These are phyloP conservation scores for Arthrobotrys conoides DNA, from an alignment of 2,329 filamentous ascomycete species.

Conservation along the genomic window DNA sequence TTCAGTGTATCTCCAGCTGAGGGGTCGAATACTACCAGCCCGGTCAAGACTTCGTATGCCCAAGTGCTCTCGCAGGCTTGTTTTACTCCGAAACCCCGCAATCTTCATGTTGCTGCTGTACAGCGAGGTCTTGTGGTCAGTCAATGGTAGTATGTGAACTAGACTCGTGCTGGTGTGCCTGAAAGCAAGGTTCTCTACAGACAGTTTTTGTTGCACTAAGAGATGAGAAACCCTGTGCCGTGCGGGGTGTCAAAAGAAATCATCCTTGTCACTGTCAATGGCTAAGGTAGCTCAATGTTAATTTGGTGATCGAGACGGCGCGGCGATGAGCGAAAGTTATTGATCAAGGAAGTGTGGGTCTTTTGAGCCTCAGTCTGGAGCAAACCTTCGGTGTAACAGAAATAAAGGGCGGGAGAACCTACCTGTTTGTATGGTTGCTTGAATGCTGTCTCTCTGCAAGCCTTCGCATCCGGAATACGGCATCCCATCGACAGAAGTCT, in stretches of 20 bases:
- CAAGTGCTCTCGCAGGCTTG: neutral
- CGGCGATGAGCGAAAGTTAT: conserved; percentile 10
- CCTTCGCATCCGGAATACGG: conserved; percentile 12
- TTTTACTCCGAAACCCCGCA: conserved; percentile 10
- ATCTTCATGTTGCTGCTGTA: neutral
- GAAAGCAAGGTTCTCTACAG: conserved; percentile 13
- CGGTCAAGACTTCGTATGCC: neutral
- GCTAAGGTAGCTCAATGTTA: neutral
- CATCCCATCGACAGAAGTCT: neutral
- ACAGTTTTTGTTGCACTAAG: conserved; percentile 20
- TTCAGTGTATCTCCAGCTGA: neutral
- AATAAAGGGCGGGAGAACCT: conserved; percentile 30
- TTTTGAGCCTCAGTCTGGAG: conserved; percentile 8
- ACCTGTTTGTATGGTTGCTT: conserved; percentile 3
- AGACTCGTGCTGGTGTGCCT: conserved; percentile 27
- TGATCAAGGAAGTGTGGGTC: neutral
- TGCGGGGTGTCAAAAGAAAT: conserved; percentile 11
- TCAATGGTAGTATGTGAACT: neutral
- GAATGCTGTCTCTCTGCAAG: conserved; percentile 24
- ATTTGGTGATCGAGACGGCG: conserved; percentile 12
- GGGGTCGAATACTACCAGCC: conserved; percentile 6
- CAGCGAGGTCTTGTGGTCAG: conserved; percentile 23
- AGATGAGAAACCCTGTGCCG: conserved; percentile 16
- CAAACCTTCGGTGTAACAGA: conserved; percentile 11
- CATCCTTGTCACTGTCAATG: conserved; percentile 12